Evolutionary conservation across 2,329 filamentous ascomycete genomes (phyloP).

Genomic region (Cercospora citrullina): DNA sequence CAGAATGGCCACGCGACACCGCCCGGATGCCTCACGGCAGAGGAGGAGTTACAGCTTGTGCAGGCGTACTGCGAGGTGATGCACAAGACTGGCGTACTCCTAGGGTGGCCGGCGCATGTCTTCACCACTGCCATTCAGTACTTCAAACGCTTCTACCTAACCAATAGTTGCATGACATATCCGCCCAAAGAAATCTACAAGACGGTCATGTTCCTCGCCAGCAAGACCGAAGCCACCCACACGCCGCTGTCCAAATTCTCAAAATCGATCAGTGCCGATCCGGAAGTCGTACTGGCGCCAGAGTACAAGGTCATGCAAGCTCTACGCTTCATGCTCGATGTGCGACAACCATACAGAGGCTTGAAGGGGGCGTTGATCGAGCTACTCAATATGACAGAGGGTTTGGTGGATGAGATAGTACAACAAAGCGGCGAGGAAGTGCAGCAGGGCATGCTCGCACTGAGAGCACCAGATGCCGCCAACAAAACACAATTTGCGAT

Average conservation of each 20-base stretch:
- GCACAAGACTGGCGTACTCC: slow-evolving; percentile 54
- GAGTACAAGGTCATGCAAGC: slow-evolving; percentile 93
- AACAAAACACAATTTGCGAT: slow-evolving; percentile 27
- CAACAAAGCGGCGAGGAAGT: slow-evolving; percentile 23
- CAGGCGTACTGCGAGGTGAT: slow-evolving; percentile 68
- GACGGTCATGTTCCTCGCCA: slow-evolving; percentile 87
- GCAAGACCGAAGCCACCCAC: slow-evolving; percentile 86
- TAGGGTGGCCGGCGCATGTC: slow-evolving; percentile 61
- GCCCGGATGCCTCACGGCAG: slow-evolving; percentile 71
- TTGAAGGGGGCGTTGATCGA: slow-evolving; percentile 87
- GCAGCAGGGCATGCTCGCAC: slow-evolving; percentile 26
- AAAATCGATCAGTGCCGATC: slow-evolving; percentile 59
- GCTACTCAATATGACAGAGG: slow-evolving; percentile 65
- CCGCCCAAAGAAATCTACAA: slow-evolving; percentile 86
- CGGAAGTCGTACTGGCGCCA: slow-evolving; percentile 78
- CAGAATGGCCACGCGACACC: slow-evolving; percentile 40
- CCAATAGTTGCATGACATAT: slow-evolving; percentile 95
- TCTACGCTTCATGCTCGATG: slow-evolving; percentile 88
- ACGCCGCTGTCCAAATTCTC: slow-evolving; percentile 64
- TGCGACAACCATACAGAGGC: slow-evolving; percentile 84
- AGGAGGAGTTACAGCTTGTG: slow-evolving; percentile 80
- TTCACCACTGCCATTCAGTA: slow-evolving; percentile 82
- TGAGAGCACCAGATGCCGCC: slow-evolving; percentile 19
- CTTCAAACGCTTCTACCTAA: slow-evolving; percentile 90
- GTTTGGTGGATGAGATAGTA: slow-evolving; percentile 50